Conservation (phyloP, 176 grass and related monocot genomes). For the Rhynchospora breviuscula region DNA sequence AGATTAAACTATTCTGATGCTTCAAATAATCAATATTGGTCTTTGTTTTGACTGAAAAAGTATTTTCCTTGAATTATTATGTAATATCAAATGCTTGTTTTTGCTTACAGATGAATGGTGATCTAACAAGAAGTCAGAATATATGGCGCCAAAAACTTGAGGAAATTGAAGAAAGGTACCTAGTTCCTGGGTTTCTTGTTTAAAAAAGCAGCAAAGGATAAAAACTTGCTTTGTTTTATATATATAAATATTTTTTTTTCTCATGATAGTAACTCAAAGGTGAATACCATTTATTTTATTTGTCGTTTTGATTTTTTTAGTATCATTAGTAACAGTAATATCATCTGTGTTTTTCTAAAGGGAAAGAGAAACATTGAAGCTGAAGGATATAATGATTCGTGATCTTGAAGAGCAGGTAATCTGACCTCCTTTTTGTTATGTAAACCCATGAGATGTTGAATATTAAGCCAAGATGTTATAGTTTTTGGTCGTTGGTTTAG, state of each 20-base stretch:
- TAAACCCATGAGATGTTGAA: neutral
- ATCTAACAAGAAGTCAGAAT: slow-evolving; percentile 69
- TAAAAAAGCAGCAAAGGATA: neutral
- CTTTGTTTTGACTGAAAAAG: neutral
- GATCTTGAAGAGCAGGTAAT: slow-evolving; percentile 87
- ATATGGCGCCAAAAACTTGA: slow-evolving; percentile 64
- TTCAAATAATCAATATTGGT: neutral
- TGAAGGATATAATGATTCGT: slow-evolving; percentile 58
- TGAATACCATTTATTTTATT: neutral
- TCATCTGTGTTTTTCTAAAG: slow-evolving; percentile 10
- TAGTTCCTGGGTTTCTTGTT: neutral
- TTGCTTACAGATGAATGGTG: slow-evolving; percentile 54
- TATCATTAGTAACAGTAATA: neutral
- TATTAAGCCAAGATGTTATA: too few relatives aligned
- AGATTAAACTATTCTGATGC: slow-evolving; percentile 26
- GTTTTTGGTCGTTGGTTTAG: neutral
- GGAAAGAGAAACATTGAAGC: slow-evolving; percentile 34
- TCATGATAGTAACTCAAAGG: neutral
- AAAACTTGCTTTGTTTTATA: neutral
- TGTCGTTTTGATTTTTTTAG: neutral
- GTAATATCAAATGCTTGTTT: slow-evolving; percentile 12
- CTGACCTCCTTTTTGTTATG: neutral
- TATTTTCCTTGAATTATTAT: slow-evolving; percentile 13
- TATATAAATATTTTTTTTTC: neutral
- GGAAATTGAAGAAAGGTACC: slow-evolving; percentile 79